These are phyloP conservation scores for Hemisphaericaspora lyxosophila DNA, from an alignment of 1,139 yeast genomes.

Conservation along the genomic window DNA sequence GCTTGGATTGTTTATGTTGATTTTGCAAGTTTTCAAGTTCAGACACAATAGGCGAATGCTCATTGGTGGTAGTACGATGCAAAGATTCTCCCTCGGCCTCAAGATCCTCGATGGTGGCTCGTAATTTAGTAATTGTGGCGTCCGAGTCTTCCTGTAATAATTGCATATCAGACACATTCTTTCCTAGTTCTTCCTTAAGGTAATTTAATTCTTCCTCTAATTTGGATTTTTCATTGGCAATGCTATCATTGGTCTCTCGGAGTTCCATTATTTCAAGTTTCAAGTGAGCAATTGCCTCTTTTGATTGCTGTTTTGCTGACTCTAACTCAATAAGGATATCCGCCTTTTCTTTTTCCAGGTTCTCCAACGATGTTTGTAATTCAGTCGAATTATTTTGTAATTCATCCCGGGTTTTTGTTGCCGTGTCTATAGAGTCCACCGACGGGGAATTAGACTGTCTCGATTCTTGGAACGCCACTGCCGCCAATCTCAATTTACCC, in stretches of 20 bases:
- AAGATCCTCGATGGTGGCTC: slow-evolving; percentile 17
- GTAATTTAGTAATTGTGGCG: slow-evolving; percentile 7
- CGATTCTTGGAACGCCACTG: slow-evolving; percentile 42
- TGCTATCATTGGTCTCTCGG: background rate
- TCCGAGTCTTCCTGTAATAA: slow-evolving; percentile 10
- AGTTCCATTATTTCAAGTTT: slow-evolving; percentile 4
- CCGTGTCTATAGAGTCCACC: slow-evolving; percentile 14
- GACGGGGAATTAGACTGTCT: slow-evolving; percentile 26
- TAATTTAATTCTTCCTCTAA: slow-evolving; percentile 15
- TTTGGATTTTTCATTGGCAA: slow-evolving; percentile 13
- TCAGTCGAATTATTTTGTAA: slow-evolving; percentile 4
- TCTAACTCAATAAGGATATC: slow-evolving; percentile 9
- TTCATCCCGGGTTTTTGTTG: background rate
- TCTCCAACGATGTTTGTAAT: slow-evolving; percentile 6
- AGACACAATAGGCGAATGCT: background rate
- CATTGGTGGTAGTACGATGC: background rate
- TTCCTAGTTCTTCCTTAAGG: slow-evolving; percentile 7
- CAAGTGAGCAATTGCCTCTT: slow-evolving; percentile 3
- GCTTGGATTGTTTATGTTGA: slow-evolving; percentile 1
- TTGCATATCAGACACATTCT: background rate
- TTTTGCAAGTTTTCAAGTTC: background rate
- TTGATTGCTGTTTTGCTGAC: slow-evolving; percentile 4
- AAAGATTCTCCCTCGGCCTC: slow-evolving; percentile 9
- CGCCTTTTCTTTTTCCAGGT: slow-evolving; percentile 16
- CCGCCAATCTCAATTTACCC: slow-evolving; percentile 49